These are phyloP conservation scores for Rhizoctonia solani DNA, from an alignment of 1,284 basidiomycete genomes.

Conservation along the genomic window DNA sequence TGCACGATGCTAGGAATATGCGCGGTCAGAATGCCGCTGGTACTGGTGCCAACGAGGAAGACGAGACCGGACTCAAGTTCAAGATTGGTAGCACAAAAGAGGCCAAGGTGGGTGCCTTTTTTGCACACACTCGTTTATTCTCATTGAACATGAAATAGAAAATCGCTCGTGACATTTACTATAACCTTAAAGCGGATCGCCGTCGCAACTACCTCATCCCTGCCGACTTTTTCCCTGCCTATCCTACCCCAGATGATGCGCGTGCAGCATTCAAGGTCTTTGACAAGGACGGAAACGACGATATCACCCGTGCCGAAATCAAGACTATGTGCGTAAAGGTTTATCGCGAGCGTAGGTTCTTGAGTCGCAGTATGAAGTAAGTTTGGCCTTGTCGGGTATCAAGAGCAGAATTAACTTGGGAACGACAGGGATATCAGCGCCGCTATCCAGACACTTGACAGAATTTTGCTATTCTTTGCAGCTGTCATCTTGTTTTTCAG, in stretches of 20 bases:
- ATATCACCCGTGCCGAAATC: constrained; percentile 76
- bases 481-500: constrained; percentile 67
- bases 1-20: constrained; percentile 75
- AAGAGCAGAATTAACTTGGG: too few relatives aligned
- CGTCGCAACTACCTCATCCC: constrained; percentile 64
- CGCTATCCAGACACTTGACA: constrained; percentile 65
- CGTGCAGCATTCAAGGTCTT: constrained; percentile 74
- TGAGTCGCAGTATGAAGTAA: constrained; percentile 65
- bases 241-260: constrained; percentile 59
- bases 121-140: too few relatives aligned
- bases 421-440: constrained; percentile 68
- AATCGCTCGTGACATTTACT: constrained; percentile 71
- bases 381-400: neutral
- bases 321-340: constrained; percentile 69
- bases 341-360: constrained; percentile 75
- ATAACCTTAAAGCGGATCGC: constrained; percentile 57
- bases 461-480: constrained; percentile 64
- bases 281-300: constrained; percentile 76
- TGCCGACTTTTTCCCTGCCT: constrained; percentile 72
- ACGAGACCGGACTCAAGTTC: constrained; percentile 26
- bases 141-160: too few relatives aligned
- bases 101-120: constrained; percentile 62
- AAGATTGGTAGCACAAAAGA: constrained; percentile 57
- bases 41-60: constrained; percentile 48
- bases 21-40: constrained; percentile 49